Evolutionary conservation across 768 basidiomycete species (phyloP).

Genomic region (Boletus patriciae): DNA sequence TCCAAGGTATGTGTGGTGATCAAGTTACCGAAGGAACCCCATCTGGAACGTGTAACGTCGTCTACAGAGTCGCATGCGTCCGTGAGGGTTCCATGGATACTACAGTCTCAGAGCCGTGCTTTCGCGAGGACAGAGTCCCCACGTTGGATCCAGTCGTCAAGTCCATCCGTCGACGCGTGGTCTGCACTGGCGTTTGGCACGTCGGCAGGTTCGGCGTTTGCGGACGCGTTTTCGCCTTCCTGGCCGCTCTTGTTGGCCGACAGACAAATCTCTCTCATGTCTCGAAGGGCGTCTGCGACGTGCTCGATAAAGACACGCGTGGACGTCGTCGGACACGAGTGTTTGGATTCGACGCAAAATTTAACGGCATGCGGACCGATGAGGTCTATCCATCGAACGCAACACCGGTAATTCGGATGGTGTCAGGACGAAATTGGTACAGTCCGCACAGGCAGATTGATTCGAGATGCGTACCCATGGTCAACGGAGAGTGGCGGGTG

Average conservation of each 20-base stretch:
- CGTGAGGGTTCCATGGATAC: not conserved
- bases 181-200: not conserved
- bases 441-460: not conserved
- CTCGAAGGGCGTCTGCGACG: conserved; percentile 59
- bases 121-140: conserved; percentile 10
- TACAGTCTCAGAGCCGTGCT: conserved; percentile 17
- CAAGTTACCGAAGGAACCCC: not conserved
- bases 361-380: conserved; percentile 77
- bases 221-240: not conserved
- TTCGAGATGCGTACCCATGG: not conserved
- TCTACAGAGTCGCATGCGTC: not conserved
- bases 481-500: not conserved
- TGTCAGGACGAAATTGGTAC: not conserved
- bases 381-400: conserved; percentile 55
- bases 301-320: conserved; percentile 65
- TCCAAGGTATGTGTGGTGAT: conserved; percentile 12
- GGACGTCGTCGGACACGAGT: conserved; percentile 65
- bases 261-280: conserved; percentile 63
- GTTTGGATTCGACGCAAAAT: conserved; percentile 93
- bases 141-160: not conserved
- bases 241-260: conserved; percentile 6
- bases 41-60: not conserved
- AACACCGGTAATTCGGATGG: too few relatives aligned
- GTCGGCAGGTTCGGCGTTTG: not conserved
- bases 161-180: not conserved